Evolutionary conservation across 2,329 filamentous ascomycete genomes (phyloP).

Genomic region (Colletotrichum costaricense): DNA sequence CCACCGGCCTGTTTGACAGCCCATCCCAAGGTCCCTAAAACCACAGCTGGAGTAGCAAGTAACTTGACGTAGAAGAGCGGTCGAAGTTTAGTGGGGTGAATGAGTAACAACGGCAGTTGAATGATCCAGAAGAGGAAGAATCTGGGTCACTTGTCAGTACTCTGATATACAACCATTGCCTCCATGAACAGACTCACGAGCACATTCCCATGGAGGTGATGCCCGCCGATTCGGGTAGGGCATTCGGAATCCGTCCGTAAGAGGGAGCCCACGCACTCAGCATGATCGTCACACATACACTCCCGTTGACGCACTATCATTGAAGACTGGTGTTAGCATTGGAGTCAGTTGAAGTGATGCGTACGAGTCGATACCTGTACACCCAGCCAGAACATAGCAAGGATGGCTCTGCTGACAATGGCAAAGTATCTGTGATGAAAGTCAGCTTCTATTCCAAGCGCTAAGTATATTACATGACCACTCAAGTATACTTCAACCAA

Average conservation of each 20-base stretch:
- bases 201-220: conserved; percentile 52
- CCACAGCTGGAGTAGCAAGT: conserved; percentile 33
- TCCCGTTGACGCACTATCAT: background rate
- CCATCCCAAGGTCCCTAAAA: conserved; percentile 38
- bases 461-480: background rate
- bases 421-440: conserved; percentile 24
- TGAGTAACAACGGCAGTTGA: conserved; percentile 64
- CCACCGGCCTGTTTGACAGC: conserved; percentile 34
- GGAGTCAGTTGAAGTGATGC: conserved; percentile 31
- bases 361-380: conserved; percentile 58
- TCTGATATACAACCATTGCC: background rate
- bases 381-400: conserved; percentile 69
- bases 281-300: conserved; percentile 41
- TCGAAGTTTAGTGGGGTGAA: conserved; percentile 64
- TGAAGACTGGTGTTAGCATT: conserved; percentile 35
- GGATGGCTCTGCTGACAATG: conserved; percentile 53
- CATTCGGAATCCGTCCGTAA: conserved; percentile 63
- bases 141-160: conserved; percentile 44
- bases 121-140: conserved; percentile 69
- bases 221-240: conserved; percentile 60
- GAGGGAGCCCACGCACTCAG: conserved; percentile 64
- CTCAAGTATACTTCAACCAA: background rate
- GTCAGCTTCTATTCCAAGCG: background rate
- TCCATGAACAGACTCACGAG: conserved; percentile 17
- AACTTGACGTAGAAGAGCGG: conserved; percentile 66